Percentiles rank a stretch among this genome's conserved stretches.
Evolutionary conservation across 2,329 filamentous ascomycete species (phyloP).

Genomic region (Ilyonectria destructans): DNA sequence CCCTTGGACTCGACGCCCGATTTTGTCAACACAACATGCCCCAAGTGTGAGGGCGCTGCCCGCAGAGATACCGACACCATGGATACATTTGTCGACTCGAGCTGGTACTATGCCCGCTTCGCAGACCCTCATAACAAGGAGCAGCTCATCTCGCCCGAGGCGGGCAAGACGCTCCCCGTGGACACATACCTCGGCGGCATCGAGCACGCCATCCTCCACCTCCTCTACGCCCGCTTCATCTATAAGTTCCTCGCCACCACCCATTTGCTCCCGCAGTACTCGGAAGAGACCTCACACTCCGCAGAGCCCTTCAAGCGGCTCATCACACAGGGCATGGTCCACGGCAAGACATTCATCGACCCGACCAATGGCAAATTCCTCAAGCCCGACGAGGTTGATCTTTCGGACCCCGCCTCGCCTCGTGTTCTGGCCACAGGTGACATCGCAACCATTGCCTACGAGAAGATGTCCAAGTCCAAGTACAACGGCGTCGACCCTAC

Average conservation of each 20-base stretch:
- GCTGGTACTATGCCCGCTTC: conserved; percentile 93
- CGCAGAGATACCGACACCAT: conserved; percentile 93
- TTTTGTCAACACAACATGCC: conserved; percentile 84
- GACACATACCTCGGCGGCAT: conserved; percentile 93
- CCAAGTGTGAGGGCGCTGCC: conserved; percentile 79
- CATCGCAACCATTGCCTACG: conserved; percentile 76
- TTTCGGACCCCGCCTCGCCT: conserved; percentile 70
- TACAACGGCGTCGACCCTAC: conserved; percentile 91
- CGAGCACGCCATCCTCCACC: conserved; percentile 91
- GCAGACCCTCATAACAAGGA: conserved; percentile 78
- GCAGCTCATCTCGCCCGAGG: conserved; percentile 74
- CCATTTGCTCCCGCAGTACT: conserved; percentile 61
- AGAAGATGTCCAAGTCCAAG: conserved; percentile 98
- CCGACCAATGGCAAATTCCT: conserved; percentile 84
- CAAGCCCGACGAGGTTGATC: conserved; percentile 81
- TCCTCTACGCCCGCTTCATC: conserved; percentile 91
- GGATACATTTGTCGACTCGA: conserved; percentile 97
- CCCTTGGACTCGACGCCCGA: conserved; percentile 80
- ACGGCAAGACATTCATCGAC: conserved; percentile 87
- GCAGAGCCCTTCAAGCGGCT: conserved; percentile 88
- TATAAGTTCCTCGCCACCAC: conserved; percentile 85
- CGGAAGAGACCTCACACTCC: conserved; percentile 51
- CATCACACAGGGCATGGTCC: conserved; percentile 93
- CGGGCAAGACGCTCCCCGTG: conserved; percentile 78
- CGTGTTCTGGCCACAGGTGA: conserved; percentile 75